Evolutionary conservation across 2,329 filamentous ascomycete genomes (phyloP), one percentile per base, ranked within the genome.

Genomic region (Lachnellula hyalina): DNA sequence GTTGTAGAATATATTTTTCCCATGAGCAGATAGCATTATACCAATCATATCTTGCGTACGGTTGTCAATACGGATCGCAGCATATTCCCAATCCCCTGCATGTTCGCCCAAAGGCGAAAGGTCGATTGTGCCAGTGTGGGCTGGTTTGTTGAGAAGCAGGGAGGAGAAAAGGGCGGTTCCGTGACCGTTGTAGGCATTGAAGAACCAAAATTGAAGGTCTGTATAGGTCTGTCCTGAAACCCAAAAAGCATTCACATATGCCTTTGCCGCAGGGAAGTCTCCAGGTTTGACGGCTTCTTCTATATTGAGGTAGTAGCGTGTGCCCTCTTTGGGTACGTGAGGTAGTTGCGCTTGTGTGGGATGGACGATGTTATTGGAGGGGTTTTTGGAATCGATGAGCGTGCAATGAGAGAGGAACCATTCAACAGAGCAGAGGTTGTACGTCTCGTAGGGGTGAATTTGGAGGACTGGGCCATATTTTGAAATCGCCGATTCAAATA

Each of bases 131-230:
- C 56, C 60, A 9, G 49, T 21, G 35, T 62, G 50, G 15, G 55
- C 34, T 1, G 53, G 19, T 50, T 63, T 60, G 32, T 57, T 53
- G 14, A 56, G 48, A 1, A 59, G 38, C 3, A 63, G 44, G 15
- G 50, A 57, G 9, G 53, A 49, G 36, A 63, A 62, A 7, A 36
- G 19, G 1, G 55, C 58, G 0, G 61, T 63, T 19, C 48, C 58
- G 21, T 62, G 61, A 4, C 61, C 61, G 38, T 63, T 63, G 23
- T 60, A 63, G 9, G 53, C 58, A 17, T 35, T 56, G 47, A 63
- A 63, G 23, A 58, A 55, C 61, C 61, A 63, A 48, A 63, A 63
- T 40, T 63, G 61, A 2, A 63, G 46, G 44, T 63, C 61, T 2
- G 61, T 63, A 32, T 62, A 63, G 14, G 41, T 52, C 19, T 51